phyloP scores from a whole-genome alignment of 2,329 filamentous ascomycete genomes.

The Sporothrix schenckii region DNA sequence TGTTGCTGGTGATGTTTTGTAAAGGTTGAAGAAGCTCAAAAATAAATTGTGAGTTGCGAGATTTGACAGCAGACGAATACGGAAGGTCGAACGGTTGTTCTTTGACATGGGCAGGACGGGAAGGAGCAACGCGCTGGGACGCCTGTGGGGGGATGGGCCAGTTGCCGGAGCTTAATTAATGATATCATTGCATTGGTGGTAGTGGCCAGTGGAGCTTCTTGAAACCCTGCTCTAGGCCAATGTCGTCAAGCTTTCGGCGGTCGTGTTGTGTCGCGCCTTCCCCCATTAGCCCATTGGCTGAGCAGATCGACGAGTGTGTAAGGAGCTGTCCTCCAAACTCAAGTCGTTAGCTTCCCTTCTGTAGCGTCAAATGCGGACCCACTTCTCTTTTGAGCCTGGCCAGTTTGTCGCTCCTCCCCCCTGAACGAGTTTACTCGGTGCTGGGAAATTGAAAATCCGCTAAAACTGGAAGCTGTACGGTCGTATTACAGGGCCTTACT shows the following conservation, averaged over 20 bases:
- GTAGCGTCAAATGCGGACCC: constrained; percentile 10
- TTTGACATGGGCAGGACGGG: constrained; percentile 19
- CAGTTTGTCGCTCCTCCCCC: constrained; percentile 1
- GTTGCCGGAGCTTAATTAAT: constrained; percentile 18
- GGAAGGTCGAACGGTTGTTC: constrained; percentile 11
- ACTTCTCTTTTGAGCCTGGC: constrained; percentile 2
- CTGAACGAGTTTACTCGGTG: constrained; percentile 16
- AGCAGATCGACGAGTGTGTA: not conserved
- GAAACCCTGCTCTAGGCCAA: constrained; percentile 7
- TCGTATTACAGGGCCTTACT: no score
- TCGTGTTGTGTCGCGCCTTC: constrained; percentile 24
- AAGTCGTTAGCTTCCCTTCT: not conserved
- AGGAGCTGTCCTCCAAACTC: constrained; percentile 16
- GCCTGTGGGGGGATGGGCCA: not conserved
- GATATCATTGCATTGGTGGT: constrained; percentile 28
- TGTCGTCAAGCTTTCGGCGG: constrained; percentile 21
- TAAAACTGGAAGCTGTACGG: not conserved
- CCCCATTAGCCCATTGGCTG: constrained; percentile 25
- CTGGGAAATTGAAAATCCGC: constrained; percentile 35
- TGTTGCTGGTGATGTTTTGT: not conserved
- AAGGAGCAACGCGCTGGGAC: constrained; percentile 7
- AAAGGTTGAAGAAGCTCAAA: not conserved
- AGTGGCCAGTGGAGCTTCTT: not conserved
- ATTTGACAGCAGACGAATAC: constrained; percentile 2
- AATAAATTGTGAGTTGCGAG: constrained; percentile 10